These are phyloP conservation scores for Naematelia encephala DNA, from an alignment of 768 basidiomycete species.

Conservation along the genomic window DNA sequence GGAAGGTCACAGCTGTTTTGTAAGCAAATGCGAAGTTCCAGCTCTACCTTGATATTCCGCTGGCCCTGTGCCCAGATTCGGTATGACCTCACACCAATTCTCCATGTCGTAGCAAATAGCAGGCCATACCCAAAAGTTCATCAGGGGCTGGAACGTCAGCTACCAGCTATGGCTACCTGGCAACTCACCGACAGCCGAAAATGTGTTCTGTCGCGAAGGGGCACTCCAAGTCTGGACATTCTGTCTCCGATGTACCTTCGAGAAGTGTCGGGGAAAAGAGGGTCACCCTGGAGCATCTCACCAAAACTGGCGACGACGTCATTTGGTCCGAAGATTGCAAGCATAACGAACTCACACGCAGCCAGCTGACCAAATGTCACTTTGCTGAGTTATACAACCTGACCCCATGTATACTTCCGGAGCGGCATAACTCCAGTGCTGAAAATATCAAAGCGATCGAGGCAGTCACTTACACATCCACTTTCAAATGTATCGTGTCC, in stretches of 20 bases:
- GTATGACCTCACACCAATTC: not conserved
- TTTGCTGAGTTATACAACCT: not conserved
- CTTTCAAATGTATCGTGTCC: too few species aligned
- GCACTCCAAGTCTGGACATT: not conserved
- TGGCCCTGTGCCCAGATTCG: not conserved
- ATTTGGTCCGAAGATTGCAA: not conserved
- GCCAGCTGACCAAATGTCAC: slow-evolving; percentile 18
- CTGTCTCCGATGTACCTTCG: not conserved
- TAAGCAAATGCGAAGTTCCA: not conserved
- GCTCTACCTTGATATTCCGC: not conserved
- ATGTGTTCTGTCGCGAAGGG: not conserved
- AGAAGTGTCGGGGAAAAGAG: not conserved
- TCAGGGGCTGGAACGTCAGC: too few species aligned
- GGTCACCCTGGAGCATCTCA: slow-evolving; percentile 4
- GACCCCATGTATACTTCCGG: not conserved
- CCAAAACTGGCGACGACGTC: not conserved
- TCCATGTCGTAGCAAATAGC: not conserved
- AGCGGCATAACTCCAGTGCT: not conserved
- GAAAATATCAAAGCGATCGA: too few species aligned
- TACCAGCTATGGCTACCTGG: too few species aligned
- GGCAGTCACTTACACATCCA: too few species aligned
- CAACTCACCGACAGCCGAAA: not conserved
- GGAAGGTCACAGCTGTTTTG: too few species aligned
- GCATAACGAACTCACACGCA: slow-evolving; percentile 12
- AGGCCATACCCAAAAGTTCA: not conserved